Evolutionary conservation across 2,329 filamentous ascomycete genomes (phyloP).

Genomic region (Pseudocercospora pini-densiflorae): DNA sequence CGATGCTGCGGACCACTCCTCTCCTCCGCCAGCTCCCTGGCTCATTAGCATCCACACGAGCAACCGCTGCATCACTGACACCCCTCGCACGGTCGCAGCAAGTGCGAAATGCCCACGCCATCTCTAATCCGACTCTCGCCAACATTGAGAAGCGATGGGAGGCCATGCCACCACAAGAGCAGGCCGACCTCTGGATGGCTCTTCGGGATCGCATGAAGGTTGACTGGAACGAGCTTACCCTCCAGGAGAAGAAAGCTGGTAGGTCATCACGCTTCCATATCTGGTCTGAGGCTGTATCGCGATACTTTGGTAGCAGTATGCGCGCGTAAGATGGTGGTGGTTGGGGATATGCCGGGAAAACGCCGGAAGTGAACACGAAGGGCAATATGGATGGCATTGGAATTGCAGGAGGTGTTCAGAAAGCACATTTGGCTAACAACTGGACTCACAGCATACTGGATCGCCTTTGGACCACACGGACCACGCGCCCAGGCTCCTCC

Average conservation of each 20-base stretch:
- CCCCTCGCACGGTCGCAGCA: slow-evolving; percentile 39
- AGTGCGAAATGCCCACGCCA: slow-evolving; percentile 77
- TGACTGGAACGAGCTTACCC: slow-evolving; percentile 91
- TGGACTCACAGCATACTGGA: slow-evolving; percentile 81
- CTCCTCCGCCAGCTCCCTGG: slow-evolving; percentile 31
- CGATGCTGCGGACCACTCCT: slow-evolving; percentile 30
- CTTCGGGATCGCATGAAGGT: slow-evolving; percentile 98
- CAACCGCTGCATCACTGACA: slow-evolving; percentile 27
- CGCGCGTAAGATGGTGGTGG: not conserved
- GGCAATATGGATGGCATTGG: slow-evolving; percentile 8
- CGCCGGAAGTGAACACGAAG: slow-evolving; percentile 8
- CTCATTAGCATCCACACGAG: slow-evolving; percentile 26
- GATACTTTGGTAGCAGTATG: not conserved
- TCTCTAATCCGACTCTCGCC: slow-evolving; percentile 95
- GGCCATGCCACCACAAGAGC: slow-evolving; percentile 95
- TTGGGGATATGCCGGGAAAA: slow-evolving; percentile 12
- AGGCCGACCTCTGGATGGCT: slow-evolving; percentile 99
- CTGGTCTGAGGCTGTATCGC: not conserved
- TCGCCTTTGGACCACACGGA: slow-evolving; percentile 95
- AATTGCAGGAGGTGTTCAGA: not conserved
- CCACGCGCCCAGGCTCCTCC: slow-evolving; percentile 83
- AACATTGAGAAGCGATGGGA: slow-evolving; percentile 99
- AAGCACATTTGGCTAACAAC: slow-evolving; percentile 27
- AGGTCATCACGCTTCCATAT: slow-evolving; percentile 22
- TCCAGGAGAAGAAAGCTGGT: slow-evolving; percentile 98